Evolutionary conservation across 495 filamentous ascomycete species (phyloP), one percentile per base, ranked within the genome.

Genomic region (Filosporella fistucella): DNA sequence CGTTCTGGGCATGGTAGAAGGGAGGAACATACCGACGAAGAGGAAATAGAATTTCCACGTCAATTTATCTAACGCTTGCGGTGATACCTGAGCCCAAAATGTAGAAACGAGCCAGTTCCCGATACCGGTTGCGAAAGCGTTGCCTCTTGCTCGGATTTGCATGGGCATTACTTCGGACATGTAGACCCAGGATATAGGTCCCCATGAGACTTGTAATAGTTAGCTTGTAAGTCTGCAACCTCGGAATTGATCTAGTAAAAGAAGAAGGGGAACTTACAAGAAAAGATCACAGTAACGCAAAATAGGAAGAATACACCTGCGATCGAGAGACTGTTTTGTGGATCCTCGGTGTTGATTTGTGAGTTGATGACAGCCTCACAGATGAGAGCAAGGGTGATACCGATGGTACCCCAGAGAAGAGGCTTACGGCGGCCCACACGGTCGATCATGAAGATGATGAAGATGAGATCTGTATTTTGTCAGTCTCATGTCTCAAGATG

Each of bases 391-490:
- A 80, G 54, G 28, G 71, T 74, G 58, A 89, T 86, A 0, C 85
- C 85, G 4, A 82, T 48, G 21, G 80, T 82, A 17, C 86, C 86
- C 40, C 72, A 76, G 2, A 89, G 60, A 61, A 84, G 87, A 18
- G 89, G 68, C 45, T 86, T 86, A 9, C 86, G 76, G 5, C 86
- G 74, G 13, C 86, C 86, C 25, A 84, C 77, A n/a, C 72, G 75
- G 67, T 91, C 85, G 39, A 91, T 79, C 56, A 85, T 74, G 66
- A 89, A 90, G 78, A 85, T 87, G 1, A 86, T 57, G 86, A 46
- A 81, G 76, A 1, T 84, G 86, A 6, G 85, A 33, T 55, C 55
- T 75, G 53, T 84, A 86, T 45, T 80, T 38, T 87, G 73, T 58
- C 84, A 35, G 25, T 9, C 13, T 40, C 32, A 6, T 7, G 13